phyloP scores from a whole-genome alignment of 305 asterid species.

The Nicotiana rustica region DNA sequence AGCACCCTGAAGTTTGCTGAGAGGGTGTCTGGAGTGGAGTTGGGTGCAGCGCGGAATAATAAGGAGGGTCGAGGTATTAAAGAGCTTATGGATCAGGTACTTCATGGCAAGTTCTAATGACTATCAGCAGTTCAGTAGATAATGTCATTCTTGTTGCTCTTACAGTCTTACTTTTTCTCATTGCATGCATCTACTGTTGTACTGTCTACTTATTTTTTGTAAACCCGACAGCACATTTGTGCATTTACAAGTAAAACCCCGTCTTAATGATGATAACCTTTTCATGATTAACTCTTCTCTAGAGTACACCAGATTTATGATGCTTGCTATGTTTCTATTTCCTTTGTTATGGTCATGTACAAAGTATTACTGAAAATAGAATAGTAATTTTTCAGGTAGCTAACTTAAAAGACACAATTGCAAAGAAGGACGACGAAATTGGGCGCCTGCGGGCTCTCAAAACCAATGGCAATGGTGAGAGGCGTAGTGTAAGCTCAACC shows the following conservation, averaged over 20 bases:
- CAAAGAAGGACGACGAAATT: constrained; percentile 83
- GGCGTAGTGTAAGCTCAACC: constrained; percentile 53
- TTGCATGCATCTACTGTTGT: constrained; percentile 18
- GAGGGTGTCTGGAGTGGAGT: constrained; percentile 96
- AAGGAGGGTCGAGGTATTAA: constrained; percentile 89
- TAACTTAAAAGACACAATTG: constrained; percentile 68
- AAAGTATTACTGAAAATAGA: not conserved
- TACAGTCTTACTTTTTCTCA: not conserved
- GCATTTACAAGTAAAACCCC: not conserved
- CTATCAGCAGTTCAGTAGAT: constrained; percentile 26
- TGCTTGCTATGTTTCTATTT: not conserved
- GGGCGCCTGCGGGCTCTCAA: constrained; percentile 56
- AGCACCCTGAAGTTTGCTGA: constrained; percentile 97
- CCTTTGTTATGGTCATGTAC: constrained; percentile 16
- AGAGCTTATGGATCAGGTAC: constrained; percentile 97
- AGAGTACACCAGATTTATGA: constrained; percentile 21
- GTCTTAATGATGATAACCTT: not conserved
- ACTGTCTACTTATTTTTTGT: not conserved
- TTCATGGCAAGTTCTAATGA: constrained; percentile 22
- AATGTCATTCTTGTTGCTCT: not conserved
- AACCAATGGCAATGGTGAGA: constrained; percentile 57
- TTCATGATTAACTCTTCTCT: not conserved
- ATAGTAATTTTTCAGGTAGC: constrained; percentile 59
- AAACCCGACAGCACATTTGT: not conserved
- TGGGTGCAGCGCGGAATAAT: constrained; percentile 93